Conservation (phyloP, 805 yeast genomes). For the Hemisphaericaspora nanyangensis region DNA sequence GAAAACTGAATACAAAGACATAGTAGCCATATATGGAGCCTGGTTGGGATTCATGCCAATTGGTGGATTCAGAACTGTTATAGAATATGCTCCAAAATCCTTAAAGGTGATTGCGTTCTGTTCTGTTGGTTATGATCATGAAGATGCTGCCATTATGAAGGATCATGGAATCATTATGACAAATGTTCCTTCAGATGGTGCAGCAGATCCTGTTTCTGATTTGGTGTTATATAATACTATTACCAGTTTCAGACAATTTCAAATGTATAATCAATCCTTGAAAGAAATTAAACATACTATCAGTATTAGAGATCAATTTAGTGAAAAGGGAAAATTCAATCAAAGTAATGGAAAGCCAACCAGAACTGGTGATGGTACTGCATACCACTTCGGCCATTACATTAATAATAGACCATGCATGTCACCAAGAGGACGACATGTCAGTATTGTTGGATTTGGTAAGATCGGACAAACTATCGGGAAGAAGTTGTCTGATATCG, state of each 20-base stretch:
- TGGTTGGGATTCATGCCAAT: slow-evolving; percentile 52
- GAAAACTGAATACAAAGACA: slow-evolving; percentile 34
- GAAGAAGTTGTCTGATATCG: slow-evolving; percentile 49
- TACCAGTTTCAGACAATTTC: slow-evolving; percentile 56
- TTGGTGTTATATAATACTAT: slow-evolving; percentile 57
- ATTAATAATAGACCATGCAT: slow-evolving; percentile 43
- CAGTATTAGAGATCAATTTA: slow-evolving; percentile 37
- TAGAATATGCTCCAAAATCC: slow-evolving; percentile 41
- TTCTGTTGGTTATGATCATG: slow-evolving; percentile 56
- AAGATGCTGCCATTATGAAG: slow-evolving; percentile 41
- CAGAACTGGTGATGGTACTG: slow-evolving; percentile 1
- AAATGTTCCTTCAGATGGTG: slow-evolving; percentile 54
- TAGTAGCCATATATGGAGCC: slow-evolving; percentile 56
- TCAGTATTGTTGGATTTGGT: slow-evolving; percentile 71
- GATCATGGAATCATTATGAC: slow-evolving; percentile 48
- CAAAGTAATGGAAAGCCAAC: slow-evolving; percentile 21
- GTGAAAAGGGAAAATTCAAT: slow-evolving; percentile 31
- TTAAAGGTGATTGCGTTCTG: slow-evolving; percentile 50
- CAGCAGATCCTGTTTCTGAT: slow-evolving; percentile 72
- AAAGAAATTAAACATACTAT: slow-evolving; percentile 41
- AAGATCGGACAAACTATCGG: slow-evolving; percentile 68
- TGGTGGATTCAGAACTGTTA: slow-evolving; percentile 47
- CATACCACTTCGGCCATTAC: slow-evolving; percentile 35
- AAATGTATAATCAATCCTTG: slow-evolving; percentile 42
- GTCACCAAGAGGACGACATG: slow-evolving; percentile 56